Evolutionary conservation across 1,139 yeast genomes (phyloP).

Genomic region (Magnusiomyces suaveolens): DNA sequence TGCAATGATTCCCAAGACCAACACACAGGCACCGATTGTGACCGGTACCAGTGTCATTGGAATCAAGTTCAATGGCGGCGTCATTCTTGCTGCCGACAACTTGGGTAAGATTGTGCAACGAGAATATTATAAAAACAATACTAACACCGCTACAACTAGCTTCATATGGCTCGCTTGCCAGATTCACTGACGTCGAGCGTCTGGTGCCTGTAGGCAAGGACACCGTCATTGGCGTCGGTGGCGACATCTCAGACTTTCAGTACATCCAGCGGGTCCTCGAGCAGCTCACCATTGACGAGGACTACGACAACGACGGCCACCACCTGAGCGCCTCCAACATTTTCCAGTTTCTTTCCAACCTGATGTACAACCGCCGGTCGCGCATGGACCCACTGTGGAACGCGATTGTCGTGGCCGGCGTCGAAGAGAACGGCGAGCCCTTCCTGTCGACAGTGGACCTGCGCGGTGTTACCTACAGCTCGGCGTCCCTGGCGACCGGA

Average conservation of each 20-base stretch:
- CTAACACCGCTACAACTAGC: constrained; percentile 20
- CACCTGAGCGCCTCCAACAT: constrained; percentile 74
- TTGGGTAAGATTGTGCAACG: constrained; percentile 40
- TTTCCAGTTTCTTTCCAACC: constrained; percentile 76
- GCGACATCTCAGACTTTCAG: constrained; percentile 92
- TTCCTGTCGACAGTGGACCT: constrained; percentile 81
- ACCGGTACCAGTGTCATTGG: constrained; percentile 96
- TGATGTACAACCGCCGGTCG: constrained; percentile 77
- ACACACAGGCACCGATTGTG: constrained; percentile 88
- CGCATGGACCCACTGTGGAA: constrained; percentile 97
- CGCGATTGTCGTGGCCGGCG: constrained; percentile 83
- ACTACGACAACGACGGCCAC: constrained; percentile 75
- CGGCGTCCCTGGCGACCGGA: constrained; percentile 92
- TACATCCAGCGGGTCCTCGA: constrained; percentile 66
- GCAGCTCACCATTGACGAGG: constrained; percentile 66
- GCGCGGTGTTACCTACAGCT: constrained; percentile 79
- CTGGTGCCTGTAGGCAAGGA: constrained; percentile 71
- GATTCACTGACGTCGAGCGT: constrained; percentile 80
- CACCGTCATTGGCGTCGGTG: constrained; percentile 87
- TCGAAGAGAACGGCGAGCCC: constrained; percentile 42
- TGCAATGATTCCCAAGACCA: constrained; percentile 53
- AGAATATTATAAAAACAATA: neutral
- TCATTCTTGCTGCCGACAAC: constrained; percentile 90
- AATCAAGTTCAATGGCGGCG: constrained; percentile 80
- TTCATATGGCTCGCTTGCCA: constrained; percentile 83